Conservation (phyloP, 2,329 filamentous ascomycete species). For the Fusarium citri region DNA sequence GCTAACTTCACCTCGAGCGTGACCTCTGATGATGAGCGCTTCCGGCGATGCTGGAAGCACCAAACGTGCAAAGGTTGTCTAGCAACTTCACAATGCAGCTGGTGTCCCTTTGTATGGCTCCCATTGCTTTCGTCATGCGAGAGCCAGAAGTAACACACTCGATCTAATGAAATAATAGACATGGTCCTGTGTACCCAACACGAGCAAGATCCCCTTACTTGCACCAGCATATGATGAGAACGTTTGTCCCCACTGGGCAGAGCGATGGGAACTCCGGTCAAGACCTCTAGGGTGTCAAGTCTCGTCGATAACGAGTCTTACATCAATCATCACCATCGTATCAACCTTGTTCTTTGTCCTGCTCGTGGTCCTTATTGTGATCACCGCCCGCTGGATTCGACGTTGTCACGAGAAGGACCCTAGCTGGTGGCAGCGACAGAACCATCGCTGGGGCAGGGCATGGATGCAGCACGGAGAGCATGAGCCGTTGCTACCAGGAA, state of each 20-base stretch:
- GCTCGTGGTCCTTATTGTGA: slow-evolving; percentile 39
- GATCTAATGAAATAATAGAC: slow-evolving; percentile 52
- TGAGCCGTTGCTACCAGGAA: slow-evolving; percentile 47
- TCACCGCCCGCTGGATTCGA: slow-evolving; percentile 39
- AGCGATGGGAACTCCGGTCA: slow-evolving; percentile 54
- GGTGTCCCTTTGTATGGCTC: slow-evolving; percentile 63
- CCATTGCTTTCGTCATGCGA: neutral
- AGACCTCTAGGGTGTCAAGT: slow-evolving; percentile 52
- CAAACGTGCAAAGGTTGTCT: slow-evolving; percentile 63
- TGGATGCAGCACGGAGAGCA: slow-evolving; percentile 43
- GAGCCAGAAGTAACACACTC: neutral
- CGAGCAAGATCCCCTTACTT: slow-evolving; percentile 57
- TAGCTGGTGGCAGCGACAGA: slow-evolving; percentile 32
- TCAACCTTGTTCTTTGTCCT: slow-evolving; percentile 47
- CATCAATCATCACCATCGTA: slow-evolving; percentile 44
- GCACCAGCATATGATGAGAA: slow-evolving; percentile 63
- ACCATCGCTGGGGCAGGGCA: slow-evolving; percentile 27
- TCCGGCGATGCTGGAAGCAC: slow-evolving; percentile 63
- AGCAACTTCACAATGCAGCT: slow-evolving; percentile 57
- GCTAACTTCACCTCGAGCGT: slow-evolving; percentile 50
- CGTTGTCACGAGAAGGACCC: slow-evolving; percentile 38
- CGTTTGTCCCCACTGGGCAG: slow-evolving; percentile 64
- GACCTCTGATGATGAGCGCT: slow-evolving; percentile 51
- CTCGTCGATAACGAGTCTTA: slow-evolving; percentile 52
- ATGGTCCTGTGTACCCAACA: slow-evolving; percentile 66